These are phyloP conservation scores for Debaryomyces nepalensis DNA, from an alignment of 1,139 yeast genomes.

Conservation along the genomic window DNA sequence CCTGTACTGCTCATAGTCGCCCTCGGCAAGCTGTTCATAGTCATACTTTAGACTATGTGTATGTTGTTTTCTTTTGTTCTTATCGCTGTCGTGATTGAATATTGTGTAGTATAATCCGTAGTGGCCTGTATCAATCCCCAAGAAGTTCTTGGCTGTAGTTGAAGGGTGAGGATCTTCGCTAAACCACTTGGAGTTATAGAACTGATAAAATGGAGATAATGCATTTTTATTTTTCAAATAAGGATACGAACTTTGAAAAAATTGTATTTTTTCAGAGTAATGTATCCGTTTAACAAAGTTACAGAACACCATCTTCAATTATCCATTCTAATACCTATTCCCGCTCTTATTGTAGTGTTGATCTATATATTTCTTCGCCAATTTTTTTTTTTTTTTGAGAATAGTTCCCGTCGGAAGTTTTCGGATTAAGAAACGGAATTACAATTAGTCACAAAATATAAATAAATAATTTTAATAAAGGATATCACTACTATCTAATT, in stretches of 20 bases:
- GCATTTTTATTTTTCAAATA: conserved; percentile 34
- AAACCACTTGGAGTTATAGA: conserved; percentile 29
- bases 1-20: neutral
- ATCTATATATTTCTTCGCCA: neutral
- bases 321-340: conserved; percentile 5
- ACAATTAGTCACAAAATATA: neutral
- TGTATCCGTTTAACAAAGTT: conserved; percentile 35
- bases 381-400: conserved; percentile 1
- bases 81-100: conserved; percentile 43
- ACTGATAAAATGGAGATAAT: conserved; percentile 25
- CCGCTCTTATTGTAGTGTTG: neutral
- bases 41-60: conserved; percentile 1
- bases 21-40: conserved; percentile 6
- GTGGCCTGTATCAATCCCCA: conserved; percentile 46
- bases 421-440: conserved; percentile 2
- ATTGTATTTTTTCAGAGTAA: conserved; percentile 33
- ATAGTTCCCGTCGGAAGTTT: neutral
- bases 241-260: conserved; percentile 48
- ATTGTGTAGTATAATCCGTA: conserved; percentile 51
- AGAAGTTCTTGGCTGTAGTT: conserved; percentile 27
- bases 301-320: conserved; percentile 27
- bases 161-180: conserved; percentile 42
- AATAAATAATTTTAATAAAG: conserved; percentile 1
- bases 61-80: conserved; percentile 19
- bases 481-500: neutral